Conservation (phyloP, 2,329 filamentous ascomycete genomes). For the Penicillium corylophilum region DNA sequence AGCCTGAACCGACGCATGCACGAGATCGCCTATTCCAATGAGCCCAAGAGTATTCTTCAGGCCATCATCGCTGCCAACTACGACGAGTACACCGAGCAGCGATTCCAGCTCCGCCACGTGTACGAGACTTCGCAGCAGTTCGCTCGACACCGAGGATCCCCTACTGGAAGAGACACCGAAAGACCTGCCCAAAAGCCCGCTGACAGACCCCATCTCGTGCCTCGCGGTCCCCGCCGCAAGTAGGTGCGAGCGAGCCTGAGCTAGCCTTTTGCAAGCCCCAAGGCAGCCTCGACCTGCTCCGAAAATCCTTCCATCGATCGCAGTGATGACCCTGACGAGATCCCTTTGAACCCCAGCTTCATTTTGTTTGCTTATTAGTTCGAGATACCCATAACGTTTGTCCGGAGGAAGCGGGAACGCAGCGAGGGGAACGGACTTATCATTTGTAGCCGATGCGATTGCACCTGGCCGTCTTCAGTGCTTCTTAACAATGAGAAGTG, state of each 20-base stretch:
- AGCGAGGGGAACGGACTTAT: not conserved
- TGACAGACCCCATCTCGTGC: not conserved
- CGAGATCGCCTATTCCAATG: slow-evolving; percentile 14
- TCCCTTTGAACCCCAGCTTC: not conserved
- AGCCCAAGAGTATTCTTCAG: slow-evolving; percentile 62
- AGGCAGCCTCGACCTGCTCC: not conserved
- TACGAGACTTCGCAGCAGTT: slow-evolving; percentile 46
- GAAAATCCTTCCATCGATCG: not conserved
- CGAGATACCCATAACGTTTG: slow-evolving; percentile 4
- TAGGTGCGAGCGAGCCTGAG: slow-evolving; percentile 10
- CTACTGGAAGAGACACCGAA: slow-evolving; percentile 9
- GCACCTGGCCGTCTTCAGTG: not conserved
- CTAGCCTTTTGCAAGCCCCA: not conserved
- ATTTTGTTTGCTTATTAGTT: slow-evolving; percentile 1
- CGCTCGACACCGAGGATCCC: slow-evolving; percentile 29
- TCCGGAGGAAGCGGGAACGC: not conserved
- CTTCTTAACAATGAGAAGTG: not conserved
- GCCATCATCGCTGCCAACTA: slow-evolving; percentile 78
- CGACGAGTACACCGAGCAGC: slow-evolving; percentile 67
- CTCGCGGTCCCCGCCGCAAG: not conserved
- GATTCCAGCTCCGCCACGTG: slow-evolving; percentile 60
- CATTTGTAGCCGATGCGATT: not conserved
- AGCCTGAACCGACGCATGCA: slow-evolving; percentile 59
- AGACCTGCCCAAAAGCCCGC: slow-evolving; percentile 14
- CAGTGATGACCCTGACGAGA: slow-evolving; percentile 1